Base-by-base conservation (phyloP, 768 basidiomycete species). In the Cystofilobasidium bisporidii region DNA sequence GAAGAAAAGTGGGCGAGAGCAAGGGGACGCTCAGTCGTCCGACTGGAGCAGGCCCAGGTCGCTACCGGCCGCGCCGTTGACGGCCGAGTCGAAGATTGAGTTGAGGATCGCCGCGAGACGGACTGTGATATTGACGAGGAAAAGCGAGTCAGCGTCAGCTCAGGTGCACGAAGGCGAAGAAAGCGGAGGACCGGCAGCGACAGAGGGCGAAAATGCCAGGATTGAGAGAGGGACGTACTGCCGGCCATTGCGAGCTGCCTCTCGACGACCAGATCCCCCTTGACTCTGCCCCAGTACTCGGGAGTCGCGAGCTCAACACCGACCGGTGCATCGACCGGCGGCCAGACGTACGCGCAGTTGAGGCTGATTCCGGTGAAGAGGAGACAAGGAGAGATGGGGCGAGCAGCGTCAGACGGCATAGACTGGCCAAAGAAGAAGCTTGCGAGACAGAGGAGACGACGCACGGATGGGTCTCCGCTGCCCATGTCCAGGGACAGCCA, bases 321-420 rank as follows among this genome's bases (percentile, higher is more conserved):
- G n/a, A n/a, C 71, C 4, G 69, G 68, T 17, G 87, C 87, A 53
- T 91, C 81, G 66, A 81, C 86, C 64, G 79, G 75, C 0, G 92
- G 91, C 86, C 89, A 92, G 9, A 88, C 82, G 63, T 91, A 76
- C 9, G 85, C 82, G 79, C 92, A 94, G 78, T 91, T 91, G 71
- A 94, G 82, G 57, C 79, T 73, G 73, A 91, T 87, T 64, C 88
- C 81, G 0, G 85, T 4, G n/a, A n/a, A n/a, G 33, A 4, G 12
- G 2, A 5, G 0, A 6, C 33, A 18, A 24, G 26, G 40, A 9
- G 41, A 57, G 48, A 30, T 24, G 5, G 6, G 36, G 36, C 36
- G 36, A 6, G 36, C 5, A 36, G 12, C 6, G 36, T 36, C 36
- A 36, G n/a, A n/a, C n/a, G n/a, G 36, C 36, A 36, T 36, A 12